Conservation (phyloP, 208 protist species). For the Acanthamoeba triangularis region DNA sequence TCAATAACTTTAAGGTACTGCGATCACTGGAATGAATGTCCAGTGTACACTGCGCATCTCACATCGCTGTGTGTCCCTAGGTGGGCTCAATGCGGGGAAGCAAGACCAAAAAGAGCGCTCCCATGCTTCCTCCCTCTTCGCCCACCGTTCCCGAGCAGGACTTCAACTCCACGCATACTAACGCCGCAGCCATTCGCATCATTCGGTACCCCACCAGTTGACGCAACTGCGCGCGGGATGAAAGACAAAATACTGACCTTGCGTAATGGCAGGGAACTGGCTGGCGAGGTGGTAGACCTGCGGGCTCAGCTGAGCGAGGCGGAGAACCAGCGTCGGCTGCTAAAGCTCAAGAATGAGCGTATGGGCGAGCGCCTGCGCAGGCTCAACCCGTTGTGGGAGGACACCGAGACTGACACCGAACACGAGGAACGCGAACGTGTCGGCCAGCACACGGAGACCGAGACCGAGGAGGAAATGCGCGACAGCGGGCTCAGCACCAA, state of each 20-base stretch:
- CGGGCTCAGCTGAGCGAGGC: not conserved
- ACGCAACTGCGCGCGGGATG: not conserved
- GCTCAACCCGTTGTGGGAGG: not conserved
- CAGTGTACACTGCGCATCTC: not conserved
- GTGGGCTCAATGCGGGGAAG: conserved; percentile 23
- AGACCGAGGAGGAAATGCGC: conserved; percentile 34
- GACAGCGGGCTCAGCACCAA: not conserved
- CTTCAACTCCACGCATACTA: not conserved
- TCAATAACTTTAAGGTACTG: conserved; percentile 50
- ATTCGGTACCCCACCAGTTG: not conserved
- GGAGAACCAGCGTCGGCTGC: not conserved
- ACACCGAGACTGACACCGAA: conserved; percentile 15
- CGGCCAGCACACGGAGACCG: not conserved
- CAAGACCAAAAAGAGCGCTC: not conserved
- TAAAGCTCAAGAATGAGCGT: not conserved
- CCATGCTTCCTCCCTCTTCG: not conserved
- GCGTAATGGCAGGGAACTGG: not conserved
- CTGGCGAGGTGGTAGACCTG: conserved; percentile 40
- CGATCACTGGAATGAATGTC: not conserved
- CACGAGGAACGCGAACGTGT: not conserved
- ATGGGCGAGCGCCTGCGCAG: not conserved
- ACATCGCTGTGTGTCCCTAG: not conserved
- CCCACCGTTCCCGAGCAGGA: conserved; percentile 12
- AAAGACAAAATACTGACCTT: not conserved
- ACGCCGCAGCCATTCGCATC: conserved; percentile 16